phyloP scores from a whole-genome alignment of 1,139 yeast species.

The Debaryomyces udenii region DNA sequence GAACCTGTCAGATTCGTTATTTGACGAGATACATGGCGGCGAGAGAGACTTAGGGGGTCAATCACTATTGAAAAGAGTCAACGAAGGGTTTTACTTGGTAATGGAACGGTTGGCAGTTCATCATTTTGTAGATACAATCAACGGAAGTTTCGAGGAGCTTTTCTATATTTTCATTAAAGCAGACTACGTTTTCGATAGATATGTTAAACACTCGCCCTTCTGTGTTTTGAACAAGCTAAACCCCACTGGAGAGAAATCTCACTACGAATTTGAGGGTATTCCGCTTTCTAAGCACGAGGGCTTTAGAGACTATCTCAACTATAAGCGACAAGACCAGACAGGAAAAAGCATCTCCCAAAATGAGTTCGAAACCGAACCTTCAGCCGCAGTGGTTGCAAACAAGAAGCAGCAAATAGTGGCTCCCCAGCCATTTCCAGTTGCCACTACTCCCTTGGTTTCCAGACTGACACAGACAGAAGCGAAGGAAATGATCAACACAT shows the following conservation, averaged over 20 bases:
- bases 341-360: conserved; percentile 1
- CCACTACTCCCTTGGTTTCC: not conserved
- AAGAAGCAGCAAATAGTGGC: not conserved
- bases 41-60: not conserved
- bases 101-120: conserved; percentile 1
- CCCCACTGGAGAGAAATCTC: conserved; percentile 7
- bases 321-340: conserved; percentile 1
- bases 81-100: not conserved
- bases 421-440: not conserved
- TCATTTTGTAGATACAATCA: not conserved
- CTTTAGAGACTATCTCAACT: conserved; percentile 18
- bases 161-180: conserved; percentile 12
- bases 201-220: conserved; percentile 23
- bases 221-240: conserved; percentile 19
- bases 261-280: conserved; percentile 20
- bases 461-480: conserved; percentile 7
- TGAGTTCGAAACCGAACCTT: not conserved
- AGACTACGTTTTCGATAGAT: conserved; percentile 26
- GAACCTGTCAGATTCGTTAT: not conserved
- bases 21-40: not conserved
- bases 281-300: conserved; percentile 20
- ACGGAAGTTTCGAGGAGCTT: conserved; percentile 2
- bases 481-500: not conserved
- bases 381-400: not conserved
- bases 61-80: not conserved